Base-by-base conservation (phyloP, 2,329 filamentous ascomycete genomes). In the Microsporum canis region DNA sequence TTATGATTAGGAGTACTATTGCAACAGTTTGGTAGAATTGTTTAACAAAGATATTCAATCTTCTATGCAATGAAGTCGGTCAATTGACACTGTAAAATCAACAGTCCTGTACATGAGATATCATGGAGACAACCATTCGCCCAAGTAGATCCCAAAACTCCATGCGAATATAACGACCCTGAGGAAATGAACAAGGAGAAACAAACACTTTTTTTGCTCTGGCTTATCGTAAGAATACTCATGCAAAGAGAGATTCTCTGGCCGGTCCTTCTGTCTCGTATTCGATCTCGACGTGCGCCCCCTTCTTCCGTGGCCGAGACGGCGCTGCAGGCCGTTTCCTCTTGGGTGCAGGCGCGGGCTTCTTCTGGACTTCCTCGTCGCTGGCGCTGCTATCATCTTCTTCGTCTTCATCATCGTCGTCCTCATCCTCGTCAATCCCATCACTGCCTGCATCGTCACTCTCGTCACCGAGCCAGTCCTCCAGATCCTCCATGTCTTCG, bases 401-500 rank as follows among this genome's bases (percentile, higher is more conserved):
- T 1, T 83, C 82, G n/a, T 82, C 77, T 38, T 83, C 82, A 5
- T 80, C 80, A 10, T 84, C 83, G 23, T 81, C 81, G 3, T 81
- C 81, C 4, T 76, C 77, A 14, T 84, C 77, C n/a, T 76, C 76
- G 2, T 77, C 76, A 3, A 76, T 77, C 36, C 76, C 76, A 41
- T 74, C 71, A 36, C 74, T 75, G 60, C 73, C 76, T 41, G 78
- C 78, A 58, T 79, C 80, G 0, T 75, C 79, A 63, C 81, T 83
- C 62, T 82, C 88, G 63, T 85, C 89, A 67, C 87, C 91, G 57
- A 96, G 80, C 92, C 92, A 97, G 71, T 97, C 92, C 74, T 97
- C 89, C 60, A 97, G 96, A 72, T 97, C 92, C 74, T 96, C 89
- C 58, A 97, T 83, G 70, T 91, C 88, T 23, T 89, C 77, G 66